These are phyloP conservation scores for Colletotrichum nymphaeae DNA, from an alignment of 2,329 filamentous ascomycete genomes.

Conservation along the genomic window DNA sequence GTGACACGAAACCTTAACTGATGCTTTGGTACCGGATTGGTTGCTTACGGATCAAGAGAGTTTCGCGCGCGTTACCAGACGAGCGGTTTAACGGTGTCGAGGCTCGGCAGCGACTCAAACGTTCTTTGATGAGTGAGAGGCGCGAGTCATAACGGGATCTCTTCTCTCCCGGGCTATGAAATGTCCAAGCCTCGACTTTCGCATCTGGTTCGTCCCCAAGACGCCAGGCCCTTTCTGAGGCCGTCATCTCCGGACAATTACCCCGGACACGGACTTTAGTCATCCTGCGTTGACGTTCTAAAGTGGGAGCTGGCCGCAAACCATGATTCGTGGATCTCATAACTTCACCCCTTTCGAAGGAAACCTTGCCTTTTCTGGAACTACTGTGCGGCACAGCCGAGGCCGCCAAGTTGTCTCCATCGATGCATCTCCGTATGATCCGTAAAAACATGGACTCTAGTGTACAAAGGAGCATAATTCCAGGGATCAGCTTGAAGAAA, in stretches of 20 bases:
- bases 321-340: neutral
- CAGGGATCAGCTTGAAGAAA: neutral
- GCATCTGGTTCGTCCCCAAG: neutral
- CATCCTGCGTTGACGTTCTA: neutral
- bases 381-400: neutral
- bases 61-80: neutral
- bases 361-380: neutral
- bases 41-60: neutral
- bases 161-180: neutral
- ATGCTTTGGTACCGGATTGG: neutral
- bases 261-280: neutral
- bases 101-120: neutral
- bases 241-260: neutral
- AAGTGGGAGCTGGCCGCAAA: neutral
- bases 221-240: neutral
- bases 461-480: neutral
- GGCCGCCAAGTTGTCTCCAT: neutral
- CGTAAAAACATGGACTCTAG: neutral
- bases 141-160: neutral
- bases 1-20: conserved; percentile 14
- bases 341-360: neutral
- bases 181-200: neutral
- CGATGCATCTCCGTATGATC: neutral
- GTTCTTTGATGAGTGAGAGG: neutral
- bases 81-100: neutral